Percentiles rank a stretch among this genome's conserved stretches.
These are phyloP conservation scores for Pichia nakasei DNA, from an alignment of 805 yeast species.

Conservation along the genomic window DNA sequence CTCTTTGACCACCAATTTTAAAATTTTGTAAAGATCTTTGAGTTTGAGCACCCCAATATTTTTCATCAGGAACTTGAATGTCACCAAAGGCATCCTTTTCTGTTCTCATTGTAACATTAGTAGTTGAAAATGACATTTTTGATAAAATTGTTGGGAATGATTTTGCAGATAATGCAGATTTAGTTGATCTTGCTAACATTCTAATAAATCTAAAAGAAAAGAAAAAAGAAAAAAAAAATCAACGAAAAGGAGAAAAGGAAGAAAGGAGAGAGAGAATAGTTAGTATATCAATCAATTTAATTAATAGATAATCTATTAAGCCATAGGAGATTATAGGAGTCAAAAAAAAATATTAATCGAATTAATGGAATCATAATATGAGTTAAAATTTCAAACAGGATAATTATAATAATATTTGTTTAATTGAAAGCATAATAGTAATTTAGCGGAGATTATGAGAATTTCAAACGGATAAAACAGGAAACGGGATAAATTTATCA, in stretches of 20 bases:
- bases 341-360: too few species aligned
- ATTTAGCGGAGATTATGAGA: too few species aligned
- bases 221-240: neutral
- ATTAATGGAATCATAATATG: too few species aligned
- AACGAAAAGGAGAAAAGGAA: neutral
- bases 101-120: slow-evolving; percentile 39
- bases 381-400: too few species aligned
- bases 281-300: too few species aligned
- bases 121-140: slow-evolving; percentile 21
- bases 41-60: slow-evolving; percentile 98
- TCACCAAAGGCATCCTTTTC: slow-evolving; percentile 97
- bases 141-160: neutral
- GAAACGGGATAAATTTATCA: too few species aligned
- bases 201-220: slow-evolving; percentile 13
- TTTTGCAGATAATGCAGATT: neutral
- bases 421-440: too few species aligned
- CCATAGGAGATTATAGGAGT: too few species aligned
- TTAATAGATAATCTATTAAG: too few species aligned
- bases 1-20: slow-evolving; percentile 90
- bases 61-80: slow-evolving; percentile 68
- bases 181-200: slow-evolving; percentile 12
- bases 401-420: too few species aligned
- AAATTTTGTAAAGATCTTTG: slow-evolving; percentile 89
- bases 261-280: neutral
- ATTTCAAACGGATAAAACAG: too few species aligned